Conservation (phyloP, 495 filamentous ascomycete species). For the Friedmanniomyces simplex region DNA sequence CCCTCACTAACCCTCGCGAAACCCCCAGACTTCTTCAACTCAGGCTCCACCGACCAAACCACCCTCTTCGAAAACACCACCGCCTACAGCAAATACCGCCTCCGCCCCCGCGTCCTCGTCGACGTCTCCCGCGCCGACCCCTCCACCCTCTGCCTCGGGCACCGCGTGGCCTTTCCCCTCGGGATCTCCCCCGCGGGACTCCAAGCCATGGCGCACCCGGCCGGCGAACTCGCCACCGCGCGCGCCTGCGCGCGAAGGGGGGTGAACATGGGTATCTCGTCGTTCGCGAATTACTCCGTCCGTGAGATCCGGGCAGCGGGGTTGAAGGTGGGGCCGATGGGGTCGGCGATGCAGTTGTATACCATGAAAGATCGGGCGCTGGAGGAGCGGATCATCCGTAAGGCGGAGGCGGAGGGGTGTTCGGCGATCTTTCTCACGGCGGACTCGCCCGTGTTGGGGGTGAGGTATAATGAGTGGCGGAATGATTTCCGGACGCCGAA, state of each 20-base stretch:
- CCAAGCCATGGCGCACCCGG: constrained; percentile 38
- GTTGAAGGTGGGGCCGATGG: constrained; percentile 31
- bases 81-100: constrained; percentile 34
- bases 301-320: constrained; percentile 38
- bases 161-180: constrained; percentile 30
- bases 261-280: constrained; percentile 46
- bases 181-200: constrained; percentile 38
- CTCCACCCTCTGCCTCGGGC: constrained; percentile 38
- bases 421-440: constrained; percentile 25
- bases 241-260: constrained; percentile 34
- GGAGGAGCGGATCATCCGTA: constrained; percentile 26
- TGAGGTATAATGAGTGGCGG: constrained; percentile 24
- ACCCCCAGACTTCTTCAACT: constrained; percentile 38
- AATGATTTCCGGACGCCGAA: constrained; percentile 24
- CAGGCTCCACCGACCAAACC: constrained; percentile 37
- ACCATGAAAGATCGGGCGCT: constrained; percentile 33
- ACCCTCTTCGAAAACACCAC: constrained; percentile 33
- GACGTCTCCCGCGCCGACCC: constrained; percentile 44
- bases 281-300: constrained; percentile 41
- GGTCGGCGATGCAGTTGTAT: constrained; percentile 40
- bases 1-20: too few relatives aligned
- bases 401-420: constrained; percentile 30
- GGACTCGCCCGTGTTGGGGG: constrained; percentile 25
- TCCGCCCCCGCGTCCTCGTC: constrained; percentile 45
- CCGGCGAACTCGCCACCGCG: constrained; percentile 41